Conservation (phyloP, 371 early-diverging fungal genomes). For the Rhizopus microsporus region DNA sequence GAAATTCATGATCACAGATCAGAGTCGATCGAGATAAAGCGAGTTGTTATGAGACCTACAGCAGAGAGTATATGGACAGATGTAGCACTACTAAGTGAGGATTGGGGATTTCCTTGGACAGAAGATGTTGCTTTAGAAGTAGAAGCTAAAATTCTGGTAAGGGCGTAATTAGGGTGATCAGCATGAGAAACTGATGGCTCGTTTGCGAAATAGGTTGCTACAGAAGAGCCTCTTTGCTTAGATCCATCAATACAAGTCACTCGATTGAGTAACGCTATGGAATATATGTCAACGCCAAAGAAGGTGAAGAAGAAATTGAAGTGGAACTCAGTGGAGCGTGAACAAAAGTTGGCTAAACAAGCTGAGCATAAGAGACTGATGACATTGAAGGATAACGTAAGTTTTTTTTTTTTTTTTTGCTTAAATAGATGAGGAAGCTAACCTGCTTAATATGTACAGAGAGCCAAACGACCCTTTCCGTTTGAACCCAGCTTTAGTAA, state of each 20-base stretch:
- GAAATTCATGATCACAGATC: constrained; percentile 61
- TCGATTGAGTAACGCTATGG: constrained; percentile 58
- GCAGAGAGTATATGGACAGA: constrained; percentile 65
- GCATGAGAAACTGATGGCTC: too few species aligned
- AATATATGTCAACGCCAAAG: constrained; percentile 38
- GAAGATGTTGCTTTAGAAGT: constrained; percentile 54
- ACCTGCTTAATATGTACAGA: constrained; percentile 17
- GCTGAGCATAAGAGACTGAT: constrained; percentile 60
- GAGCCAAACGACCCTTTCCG: constrained; percentile 50
- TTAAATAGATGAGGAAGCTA: neutral
- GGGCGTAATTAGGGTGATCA: neutral
- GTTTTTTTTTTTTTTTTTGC: constrained; percentile 5
- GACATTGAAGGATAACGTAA: constrained; percentile 65
- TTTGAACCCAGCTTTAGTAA: constrained; percentile 59
- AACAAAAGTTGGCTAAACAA: constrained; percentile 60
- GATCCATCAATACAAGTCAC: constrained; percentile 63
- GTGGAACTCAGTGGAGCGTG: constrained; percentile 63
- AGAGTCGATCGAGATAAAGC: constrained; percentile 26
- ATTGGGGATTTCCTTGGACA: constrained; percentile 53
- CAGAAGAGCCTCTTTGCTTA: constrained; percentile 60
- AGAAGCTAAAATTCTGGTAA: constrained; percentile 61
- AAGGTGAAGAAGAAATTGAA: constrained; percentile 53
- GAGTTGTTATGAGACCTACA: constrained; percentile 57
- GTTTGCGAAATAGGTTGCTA: constrained; percentile 43
- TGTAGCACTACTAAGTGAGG: constrained; percentile 57